Conservation (phyloP, 2,329 filamentous ascomycete genomes). For the Arachnomyces sp. region DNA sequence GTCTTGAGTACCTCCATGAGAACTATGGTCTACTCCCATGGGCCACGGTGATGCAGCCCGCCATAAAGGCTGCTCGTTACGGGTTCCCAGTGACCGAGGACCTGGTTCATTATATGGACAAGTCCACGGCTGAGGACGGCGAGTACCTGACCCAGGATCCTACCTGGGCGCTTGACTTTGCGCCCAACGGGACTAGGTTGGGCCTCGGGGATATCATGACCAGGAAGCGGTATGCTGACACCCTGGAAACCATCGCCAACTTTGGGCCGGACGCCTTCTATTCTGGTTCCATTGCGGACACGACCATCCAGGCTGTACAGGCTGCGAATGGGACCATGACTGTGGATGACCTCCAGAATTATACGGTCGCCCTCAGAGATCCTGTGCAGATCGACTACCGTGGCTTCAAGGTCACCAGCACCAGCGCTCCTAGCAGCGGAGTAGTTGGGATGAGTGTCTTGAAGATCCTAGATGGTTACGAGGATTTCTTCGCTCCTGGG, state of each 20-base stretch:
- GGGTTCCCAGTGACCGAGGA: constrained; percentile 71
- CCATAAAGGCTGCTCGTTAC: constrained; percentile 63
- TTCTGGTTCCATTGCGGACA: constrained; percentile 61
- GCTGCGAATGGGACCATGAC: constrained; percentile 76
- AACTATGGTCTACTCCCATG: constrained; percentile 57
- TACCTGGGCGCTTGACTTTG: constrained; percentile 81
- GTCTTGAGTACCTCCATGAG: constrained; percentile 68
- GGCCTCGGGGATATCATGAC: constrained; percentile 70
- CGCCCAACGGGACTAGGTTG: constrained; percentile 68
- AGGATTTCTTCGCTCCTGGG: constrained; percentile 52
- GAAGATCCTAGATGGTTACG: constrained; percentile 76
- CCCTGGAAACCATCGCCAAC: constrained; percentile 68
- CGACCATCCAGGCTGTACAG: constrained; percentile 63
- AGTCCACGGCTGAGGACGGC: constrained; percentile 39
- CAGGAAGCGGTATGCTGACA: constrained; percentile 70
- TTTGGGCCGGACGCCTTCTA: constrained; percentile 70
- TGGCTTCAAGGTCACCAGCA: constrained; percentile 58
- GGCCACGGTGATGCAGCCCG: constrained; percentile 64
- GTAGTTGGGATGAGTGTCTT: constrained; percentile 66
- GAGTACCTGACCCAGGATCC: constrained; percentile 70
- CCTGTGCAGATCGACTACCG: constrained; percentile 59
- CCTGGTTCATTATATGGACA: constrained; percentile 63
- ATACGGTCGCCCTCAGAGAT: constrained; percentile 59
- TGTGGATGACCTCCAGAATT: constrained; percentile 66
- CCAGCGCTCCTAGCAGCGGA: constrained; percentile 70